Percentiles rank a stretch among this genome's conserved stretches.
Evolutionary conservation across 1,139 yeast species (phyloP).

Genomic region (Eremothecium gossypii): DNA sequence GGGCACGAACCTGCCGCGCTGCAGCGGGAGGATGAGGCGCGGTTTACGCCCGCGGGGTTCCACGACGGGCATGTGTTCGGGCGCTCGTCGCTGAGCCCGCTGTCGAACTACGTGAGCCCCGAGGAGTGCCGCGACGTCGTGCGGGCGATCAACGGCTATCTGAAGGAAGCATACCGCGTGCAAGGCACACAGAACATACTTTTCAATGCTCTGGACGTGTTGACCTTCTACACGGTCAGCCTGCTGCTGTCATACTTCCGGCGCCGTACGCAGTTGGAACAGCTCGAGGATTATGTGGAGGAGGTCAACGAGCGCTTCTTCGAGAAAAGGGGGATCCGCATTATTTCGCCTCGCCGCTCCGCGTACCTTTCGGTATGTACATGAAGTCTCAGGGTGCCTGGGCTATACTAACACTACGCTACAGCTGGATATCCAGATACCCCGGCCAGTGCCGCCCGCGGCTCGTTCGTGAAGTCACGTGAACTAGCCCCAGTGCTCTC

Average conservation of each 20-base stretch:
- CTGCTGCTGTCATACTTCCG: constrained; percentile 23
- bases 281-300: constrained; percentile 41
- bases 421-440: constrained; percentile 43
- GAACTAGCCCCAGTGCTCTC: no score
- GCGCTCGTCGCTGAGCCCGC: constrained; percentile 44
- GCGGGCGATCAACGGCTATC: constrained; percentile 35
- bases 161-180: constrained; percentile 38
- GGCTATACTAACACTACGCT: constrained; percentile 1
- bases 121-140: constrained; percentile 38
- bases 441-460: constrained; percentile 28
- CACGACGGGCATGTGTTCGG: constrained; percentile 42
- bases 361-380: constrained; percentile 53
- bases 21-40: constrained; percentile 19
- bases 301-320: constrained; percentile 34
- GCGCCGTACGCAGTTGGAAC: constrained; percentile 18
- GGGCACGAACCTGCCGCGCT: constrained; percentile 64
- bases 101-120: constrained; percentile 35
- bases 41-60: constrained; percentile 34
- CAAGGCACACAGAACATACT: constrained; percentile 32
- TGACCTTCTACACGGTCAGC: constrained; percentile 37
- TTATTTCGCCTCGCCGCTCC: constrained; percentile 47
- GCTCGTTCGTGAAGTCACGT: no score
- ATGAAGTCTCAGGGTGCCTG: not conserved
- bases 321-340: constrained; percentile 28
- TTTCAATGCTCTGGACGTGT: constrained; percentile 38